Percentiles rank a stretch among this genome's conserved stretches.
Conservation (phyloP, 2,329 filamentous ascomycete species). For the Teratosphaeriaceae sp. region DNA sequence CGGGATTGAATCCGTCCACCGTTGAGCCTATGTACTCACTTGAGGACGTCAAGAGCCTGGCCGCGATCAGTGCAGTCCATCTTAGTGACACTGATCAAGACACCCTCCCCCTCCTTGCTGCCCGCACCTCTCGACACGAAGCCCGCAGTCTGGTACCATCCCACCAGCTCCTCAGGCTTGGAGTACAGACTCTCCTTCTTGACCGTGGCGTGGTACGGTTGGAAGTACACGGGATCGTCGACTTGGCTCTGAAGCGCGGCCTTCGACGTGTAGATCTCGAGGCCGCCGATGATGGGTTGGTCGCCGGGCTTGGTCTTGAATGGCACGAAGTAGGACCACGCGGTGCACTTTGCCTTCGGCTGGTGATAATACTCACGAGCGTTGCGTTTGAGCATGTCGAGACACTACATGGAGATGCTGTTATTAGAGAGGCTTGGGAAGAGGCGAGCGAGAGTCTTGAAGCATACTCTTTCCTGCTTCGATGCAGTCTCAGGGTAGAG, state of each 20-base stretch:
- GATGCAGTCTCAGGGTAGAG: constrained; percentile 17
- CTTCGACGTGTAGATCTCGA: constrained; percentile 23
- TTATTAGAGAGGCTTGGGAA: background rate
- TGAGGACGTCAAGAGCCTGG: constrained; percentile 6
- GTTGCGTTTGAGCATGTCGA: constrained; percentile 16
- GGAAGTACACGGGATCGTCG: constrained; percentile 22
- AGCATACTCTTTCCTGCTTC: constrained; percentile 17
- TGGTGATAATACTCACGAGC: constrained; percentile 21
- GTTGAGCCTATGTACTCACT: too few relatives aligned
- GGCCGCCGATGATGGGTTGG: constrained; percentile 14
- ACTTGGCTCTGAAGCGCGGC: constrained; percentile 19
- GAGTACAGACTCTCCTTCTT: constrained; percentile 17
- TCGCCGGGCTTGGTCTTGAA: constrained; percentile 8
- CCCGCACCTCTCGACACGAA: constrained; percentile 15
- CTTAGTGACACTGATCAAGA: constrained; percentile 15
- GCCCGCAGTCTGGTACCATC: constrained; percentile 19
- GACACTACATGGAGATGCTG: constrained; percentile 15
- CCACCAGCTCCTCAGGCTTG: constrained; percentile 17
- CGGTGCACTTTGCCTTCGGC: constrained; percentile 17
- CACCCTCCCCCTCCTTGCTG: constrained; percentile 7
- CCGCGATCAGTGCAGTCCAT: constrained; percentile 11
- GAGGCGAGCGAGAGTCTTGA: background rate
- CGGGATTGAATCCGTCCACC: too few relatives aligned
- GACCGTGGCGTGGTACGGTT: constrained; percentile 18
- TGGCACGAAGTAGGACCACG: constrained; percentile 16